A percentile compares a stretch with the other conserved stretches of the same genome.
Evolutionary conservation across 768 basidiomycete species (phyloP).

Genomic region (Auriscalpium orientale): DNA sequence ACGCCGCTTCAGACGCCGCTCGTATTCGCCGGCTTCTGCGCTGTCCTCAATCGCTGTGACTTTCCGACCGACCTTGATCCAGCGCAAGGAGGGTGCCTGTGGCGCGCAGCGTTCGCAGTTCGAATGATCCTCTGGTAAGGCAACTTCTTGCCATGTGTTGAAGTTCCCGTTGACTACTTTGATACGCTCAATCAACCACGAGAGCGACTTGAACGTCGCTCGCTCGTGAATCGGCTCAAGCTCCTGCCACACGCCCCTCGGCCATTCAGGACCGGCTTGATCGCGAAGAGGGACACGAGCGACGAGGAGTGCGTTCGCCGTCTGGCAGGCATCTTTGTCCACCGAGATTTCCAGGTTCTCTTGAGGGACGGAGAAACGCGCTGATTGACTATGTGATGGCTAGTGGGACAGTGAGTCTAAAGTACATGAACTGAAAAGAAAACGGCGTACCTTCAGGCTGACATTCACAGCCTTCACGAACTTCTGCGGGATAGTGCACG

Average conservation of each 20-base stretch:
- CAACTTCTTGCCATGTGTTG: constrained; percentile 57
- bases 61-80: constrained; percentile 54
- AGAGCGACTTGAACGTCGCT: constrained; percentile 66
- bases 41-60: constrained; percentile 75
- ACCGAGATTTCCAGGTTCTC: constrained; percentile 42
- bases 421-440: neutral
- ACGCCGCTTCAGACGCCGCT: constrained; percentile 78
- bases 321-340: constrained; percentile 56
- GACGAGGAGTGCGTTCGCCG: constrained; percentile 71
- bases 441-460: constrained; percentile 42
- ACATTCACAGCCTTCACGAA: constrained; percentile 53
- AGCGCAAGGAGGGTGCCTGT: constrained; percentile 62
- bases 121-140: constrained; percentile 34
- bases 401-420: neutral
- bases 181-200: constrained; percentile 84
- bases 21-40: constrained; percentile 81
- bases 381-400: constrained; percentile 33
- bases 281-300: constrained; percentile 66
- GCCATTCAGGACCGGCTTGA: constrained; percentile 76
- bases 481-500: constrained; percentile 50
- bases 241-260: constrained; percentile 61
- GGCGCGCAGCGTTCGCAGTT: constrained; percentile 83
- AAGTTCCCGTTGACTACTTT: constrained; percentile 64
- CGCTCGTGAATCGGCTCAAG: constrained; percentile 86
- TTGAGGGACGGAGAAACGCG: constrained; percentile 59